A percentile compares a stretch with the other conserved stretches of the same genome.
phyloP scores from a whole-genome alignment of 345 rosid species.

The Bruguiera sexangula region DNA sequence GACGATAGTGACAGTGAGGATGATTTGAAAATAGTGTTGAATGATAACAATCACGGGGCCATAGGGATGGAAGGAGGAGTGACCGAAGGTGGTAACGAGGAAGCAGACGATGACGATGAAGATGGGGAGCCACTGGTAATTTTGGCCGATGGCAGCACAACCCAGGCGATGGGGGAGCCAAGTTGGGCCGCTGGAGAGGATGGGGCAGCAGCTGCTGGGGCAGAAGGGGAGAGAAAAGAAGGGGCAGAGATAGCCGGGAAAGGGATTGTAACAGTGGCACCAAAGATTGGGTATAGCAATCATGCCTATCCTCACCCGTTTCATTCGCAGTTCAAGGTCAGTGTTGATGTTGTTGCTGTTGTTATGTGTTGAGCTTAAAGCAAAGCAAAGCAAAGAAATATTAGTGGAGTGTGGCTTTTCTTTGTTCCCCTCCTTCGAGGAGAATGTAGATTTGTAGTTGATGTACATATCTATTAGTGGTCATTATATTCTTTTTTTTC shows the following conservation, averaged over 20 bases:
- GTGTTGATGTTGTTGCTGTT: conserved; percentile 41
- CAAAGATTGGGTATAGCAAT: conserved; percentile 74
- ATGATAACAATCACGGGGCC: conserved; percentile 56
- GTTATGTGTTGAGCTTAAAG: conserved; percentile 19
- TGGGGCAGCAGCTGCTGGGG: conserved; percentile 21
- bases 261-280: conserved; percentile 29
- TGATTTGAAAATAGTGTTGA: conserved; percentile 89
- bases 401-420: conserved; percentile 6
- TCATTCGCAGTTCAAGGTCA: conserved; percentile 99
- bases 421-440: conserved; percentile 1
- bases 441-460: conserved; percentile 16
- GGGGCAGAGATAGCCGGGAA: conserved; percentile 41
- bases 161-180: conserved; percentile 57
- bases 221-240: conserved; percentile 58
- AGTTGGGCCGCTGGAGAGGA: conserved; percentile 56
- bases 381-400: conserved; percentile 10
- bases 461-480: conserved; percentile 13
- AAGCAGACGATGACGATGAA: conserved; percentile 55
- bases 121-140: conserved; percentile 76
- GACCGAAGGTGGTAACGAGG: conserved; percentile 40
- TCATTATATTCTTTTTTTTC: background rate
- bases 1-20: conserved; percentile 95
- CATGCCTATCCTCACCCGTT: conserved; percentile 83
- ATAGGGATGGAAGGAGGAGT: conserved; percentile 51
- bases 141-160: conserved; percentile 59